These are phyloP conservation scores for Herpotrichia juniperi DNA, from an alignment of 2,329 filamentous ascomycete genomes.

Conservation along the genomic window DNA sequence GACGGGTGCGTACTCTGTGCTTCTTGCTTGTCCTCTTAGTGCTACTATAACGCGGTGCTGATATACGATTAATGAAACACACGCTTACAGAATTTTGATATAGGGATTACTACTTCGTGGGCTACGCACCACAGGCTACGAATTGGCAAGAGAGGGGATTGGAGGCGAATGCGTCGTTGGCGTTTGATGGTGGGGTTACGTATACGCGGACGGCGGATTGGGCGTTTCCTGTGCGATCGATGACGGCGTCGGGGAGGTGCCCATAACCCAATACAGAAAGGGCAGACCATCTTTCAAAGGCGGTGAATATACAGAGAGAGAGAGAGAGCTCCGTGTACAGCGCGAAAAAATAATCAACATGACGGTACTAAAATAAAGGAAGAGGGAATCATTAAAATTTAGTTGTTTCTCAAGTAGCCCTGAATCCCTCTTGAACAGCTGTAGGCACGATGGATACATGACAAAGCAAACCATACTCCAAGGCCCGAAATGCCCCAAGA, in stretches of 20 bases:
- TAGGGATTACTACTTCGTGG: neutral
- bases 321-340: neutral
- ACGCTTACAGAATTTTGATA: neutral
- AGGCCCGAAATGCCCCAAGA: conserved; percentile 27
- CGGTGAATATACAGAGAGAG: no score
- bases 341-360: neutral
- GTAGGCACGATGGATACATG: conserved; percentile 11
- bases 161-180: conserved; percentile 18
- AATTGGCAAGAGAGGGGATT: conserved; percentile 14
- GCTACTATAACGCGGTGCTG: no score
- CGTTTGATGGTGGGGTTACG: conserved; percentile 3
- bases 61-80: no score
- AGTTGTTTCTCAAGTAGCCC: conserved; percentile 37
- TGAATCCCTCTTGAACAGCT: conserved; percentile 29
- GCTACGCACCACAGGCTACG: conserved; percentile 5
- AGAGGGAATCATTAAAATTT: conserved; percentile 34
- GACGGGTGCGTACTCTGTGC: neutral
- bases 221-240: conserved; percentile 5
- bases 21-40: neutral
- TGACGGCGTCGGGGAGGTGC: neutral
- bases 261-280: no score
- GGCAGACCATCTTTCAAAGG: no score
- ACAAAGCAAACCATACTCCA: conserved; percentile 28
- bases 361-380: conserved; percentile 1
- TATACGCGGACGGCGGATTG: conserved; percentile 8